A percentile compares a stretch with the other conserved stretches of the same genome.
Conservation (phyloP, 2,329 filamentous ascomycete genomes). For the Tolypocladium cylindrosporum region DNA sequence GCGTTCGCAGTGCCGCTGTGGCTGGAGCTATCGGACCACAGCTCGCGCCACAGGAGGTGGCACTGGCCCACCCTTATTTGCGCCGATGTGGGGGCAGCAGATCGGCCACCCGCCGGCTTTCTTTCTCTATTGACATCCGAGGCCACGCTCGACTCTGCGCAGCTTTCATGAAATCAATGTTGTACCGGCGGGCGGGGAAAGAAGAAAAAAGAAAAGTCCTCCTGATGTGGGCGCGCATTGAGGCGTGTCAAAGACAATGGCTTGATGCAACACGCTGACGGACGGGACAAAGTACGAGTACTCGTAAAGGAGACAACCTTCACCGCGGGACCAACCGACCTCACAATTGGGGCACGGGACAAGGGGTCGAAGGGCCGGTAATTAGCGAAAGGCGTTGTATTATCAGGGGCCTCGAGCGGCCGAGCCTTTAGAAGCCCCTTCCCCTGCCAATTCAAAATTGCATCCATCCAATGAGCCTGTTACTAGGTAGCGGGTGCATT, state of each 20-base stretch:
- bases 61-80: neutral
- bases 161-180: neutral
- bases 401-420: neutral
- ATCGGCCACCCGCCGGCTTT: neutral
- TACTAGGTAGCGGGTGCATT: neutral
- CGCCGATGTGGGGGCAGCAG: neutral
- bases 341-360: neutral
- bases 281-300: neutral
- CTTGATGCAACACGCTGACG: neutral
- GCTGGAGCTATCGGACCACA: conserved; percentile 10
- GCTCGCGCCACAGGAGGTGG: conserved; percentile 15
- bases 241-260: neutral
- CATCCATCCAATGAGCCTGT: neutral
- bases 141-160: neutral
- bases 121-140: neutral
- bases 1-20: conserved; percentile 3
- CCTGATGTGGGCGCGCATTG: neutral
- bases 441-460: neutral
- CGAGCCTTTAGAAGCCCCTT: neutral
- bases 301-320: neutral
- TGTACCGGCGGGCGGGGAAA: neutral
- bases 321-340: neutral
- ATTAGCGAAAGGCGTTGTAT: neutral
- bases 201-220: neutral
- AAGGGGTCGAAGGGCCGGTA: neutral